These are phyloP conservation scores for Seiridium unicorne DNA, from an alignment of 2,329 filamentous ascomycete species.

Conservation along the genomic window DNA sequence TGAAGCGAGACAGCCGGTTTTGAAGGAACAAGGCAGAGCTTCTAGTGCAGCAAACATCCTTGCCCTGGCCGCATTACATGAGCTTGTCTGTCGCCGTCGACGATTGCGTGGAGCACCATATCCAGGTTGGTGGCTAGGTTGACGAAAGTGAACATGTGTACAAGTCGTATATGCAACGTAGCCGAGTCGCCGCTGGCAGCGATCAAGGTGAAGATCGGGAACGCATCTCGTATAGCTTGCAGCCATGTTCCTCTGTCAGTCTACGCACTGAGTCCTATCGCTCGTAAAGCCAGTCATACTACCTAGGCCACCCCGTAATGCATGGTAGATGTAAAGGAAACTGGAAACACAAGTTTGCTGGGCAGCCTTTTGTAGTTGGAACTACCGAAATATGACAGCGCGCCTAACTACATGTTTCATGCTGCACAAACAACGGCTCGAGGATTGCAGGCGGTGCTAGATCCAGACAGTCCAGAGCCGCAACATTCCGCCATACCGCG, in stretches of 20 bases:
- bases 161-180: too few relatives aligned
- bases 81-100: neutral
- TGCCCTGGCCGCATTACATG: neutral
- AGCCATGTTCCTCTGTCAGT: too few relatives aligned
- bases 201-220: too few relatives aligned
- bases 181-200: too few relatives aligned
- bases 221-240: too few relatives aligned
- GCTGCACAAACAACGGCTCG: too few relatives aligned
- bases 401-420: neutral
- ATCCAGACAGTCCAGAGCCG: neutral
- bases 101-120: neutral
- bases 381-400: neutral
- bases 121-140: neutral
- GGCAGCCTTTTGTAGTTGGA: neutral
- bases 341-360: neutral
- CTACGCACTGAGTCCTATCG: too few relatives aligned
- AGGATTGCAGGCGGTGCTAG: neutral
- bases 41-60: neutral
- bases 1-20: conserved; percentile 1
- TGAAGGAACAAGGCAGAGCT: neutral
- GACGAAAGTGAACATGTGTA: neutral
- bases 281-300: neutral
- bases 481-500: neutral
- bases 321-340: neutral
- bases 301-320: too few relatives aligned